Percentiles rank a stretch among this genome's conserved stretches.
Conservation (phyloP, 768 basidiomycete genomes). For the Panus rudis region DNA sequence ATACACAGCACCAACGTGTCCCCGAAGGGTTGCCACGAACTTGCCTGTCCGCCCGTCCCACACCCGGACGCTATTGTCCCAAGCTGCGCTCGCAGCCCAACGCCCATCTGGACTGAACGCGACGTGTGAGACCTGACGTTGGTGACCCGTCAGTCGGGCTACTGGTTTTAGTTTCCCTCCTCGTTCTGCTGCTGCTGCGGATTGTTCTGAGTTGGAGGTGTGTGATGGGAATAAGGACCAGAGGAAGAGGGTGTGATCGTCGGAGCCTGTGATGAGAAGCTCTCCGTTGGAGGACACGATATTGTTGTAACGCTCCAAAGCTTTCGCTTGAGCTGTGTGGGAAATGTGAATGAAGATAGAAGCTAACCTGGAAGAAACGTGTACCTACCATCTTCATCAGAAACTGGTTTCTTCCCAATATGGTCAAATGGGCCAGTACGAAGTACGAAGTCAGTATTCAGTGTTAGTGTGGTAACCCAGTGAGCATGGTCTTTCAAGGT, state of each 20-base stretch:
- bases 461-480: constrained; percentile 95
- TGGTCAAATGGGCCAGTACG: constrained; percentile 96
- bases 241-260: constrained; percentile 96
- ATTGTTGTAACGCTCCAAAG: constrained; percentile 69
- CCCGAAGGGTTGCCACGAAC: constrained; percentile 85
- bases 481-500: constrained; percentile 94
- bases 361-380: neutral
- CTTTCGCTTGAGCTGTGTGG: constrained; percentile 63
- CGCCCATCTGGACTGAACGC: constrained; percentile 92
- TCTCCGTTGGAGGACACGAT: constrained; percentile 63
- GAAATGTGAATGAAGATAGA: constrained; percentile 2
- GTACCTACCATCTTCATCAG: constrained; percentile 75
- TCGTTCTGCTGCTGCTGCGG: constrained; percentile 26
- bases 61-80: constrained; percentile 84
- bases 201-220: constrained; percentile 30
- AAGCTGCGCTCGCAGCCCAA: constrained; percentile 86
- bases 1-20: constrained; percentile 93
- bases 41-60: constrained; percentile 86
- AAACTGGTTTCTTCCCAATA: constrained; percentile 65
- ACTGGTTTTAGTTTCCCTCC: constrained; percentile 58
- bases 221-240: constrained; percentile 73
- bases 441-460: constrained; percentile 92
- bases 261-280: constrained; percentile 89
- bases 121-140: constrained; percentile 89
- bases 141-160: constrained; percentile 86